Percentiles rank a stretch among this genome's conserved stretches.
Conservation (phyloP, 371 early-diverging fungal genomes). For the Circinella minor region DNA sequence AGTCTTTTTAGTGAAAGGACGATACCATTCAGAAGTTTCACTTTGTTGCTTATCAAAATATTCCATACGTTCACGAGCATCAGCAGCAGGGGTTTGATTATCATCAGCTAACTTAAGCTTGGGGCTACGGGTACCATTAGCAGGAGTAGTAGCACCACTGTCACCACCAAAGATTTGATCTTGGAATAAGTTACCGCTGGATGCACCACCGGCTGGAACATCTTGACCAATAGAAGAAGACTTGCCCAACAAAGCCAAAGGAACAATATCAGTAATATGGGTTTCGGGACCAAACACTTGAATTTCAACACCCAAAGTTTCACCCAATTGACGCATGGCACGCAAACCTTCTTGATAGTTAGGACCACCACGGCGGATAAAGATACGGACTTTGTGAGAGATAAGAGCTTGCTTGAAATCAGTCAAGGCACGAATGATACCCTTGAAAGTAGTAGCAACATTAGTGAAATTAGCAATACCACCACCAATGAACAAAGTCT, state of each 20-base stretch:
- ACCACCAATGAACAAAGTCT: constrained; percentile 96
- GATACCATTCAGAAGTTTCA: constrained; percentile 59
- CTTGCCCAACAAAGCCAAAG: constrained; percentile 82
- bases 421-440: constrained; percentile 92
- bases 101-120: constrained; percentile 43
- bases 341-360: constrained; percentile 99
- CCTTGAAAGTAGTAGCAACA: constrained; percentile 98
- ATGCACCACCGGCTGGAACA: constrained; percentile 36
- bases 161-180: constrained; percentile 63
- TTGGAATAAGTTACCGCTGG: constrained; percentile 71
- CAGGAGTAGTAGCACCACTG: constrained; percentile 34
- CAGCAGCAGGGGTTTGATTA: constrained; percentile 43
- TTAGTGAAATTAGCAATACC: constrained; percentile 99
- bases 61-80: constrained; percentile 61
- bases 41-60: constrained; percentile 46
- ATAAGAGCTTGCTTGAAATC: constrained; percentile 90
- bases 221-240: constrained; percentile 31
- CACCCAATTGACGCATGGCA: constrained; percentile 92
- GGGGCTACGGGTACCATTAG: constrained; percentile 37
- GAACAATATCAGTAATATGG: constrained; percentile 97
- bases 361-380: constrained; percentile 97
- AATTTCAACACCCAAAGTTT: constrained; percentile 91
- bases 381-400: constrained; percentile 89
- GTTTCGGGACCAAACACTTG: constrained; percentile 98
- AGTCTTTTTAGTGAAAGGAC: constrained; percentile 90